These are phyloP conservation scores for Chaetoceros muelleri DNA, from an alignment of 108 stramenopile species.

Conservation along the genomic window DNA sequence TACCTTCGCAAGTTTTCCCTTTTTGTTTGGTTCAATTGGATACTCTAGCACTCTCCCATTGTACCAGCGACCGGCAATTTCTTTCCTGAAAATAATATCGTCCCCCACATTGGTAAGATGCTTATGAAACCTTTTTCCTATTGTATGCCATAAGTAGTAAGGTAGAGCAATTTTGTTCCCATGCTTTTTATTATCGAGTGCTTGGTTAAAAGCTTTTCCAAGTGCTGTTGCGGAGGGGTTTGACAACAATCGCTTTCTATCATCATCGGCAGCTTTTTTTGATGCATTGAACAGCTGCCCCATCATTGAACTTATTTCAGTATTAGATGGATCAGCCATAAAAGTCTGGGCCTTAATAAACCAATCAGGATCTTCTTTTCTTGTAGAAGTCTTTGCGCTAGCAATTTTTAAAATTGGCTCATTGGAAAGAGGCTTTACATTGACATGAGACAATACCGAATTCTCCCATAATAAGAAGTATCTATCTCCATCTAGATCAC, in stretches of 20 bases:
- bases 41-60: too few relatives aligned
- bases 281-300: constrained; percentile 18
- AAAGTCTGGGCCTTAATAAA: constrained; percentile 20
- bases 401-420: background rate
- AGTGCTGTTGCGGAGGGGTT: constrained; percentile 24
- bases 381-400: constrained; percentile 3
- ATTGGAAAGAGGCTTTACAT: constrained; percentile 13
- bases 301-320: constrained; percentile 8
- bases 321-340: constrained; percentile 11
- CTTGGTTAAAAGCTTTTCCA: constrained; percentile 25
- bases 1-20: too few relatives aligned
- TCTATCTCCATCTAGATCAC: constrained; percentile 52
- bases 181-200: constrained; percentile 32
- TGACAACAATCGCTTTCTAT: background rate
- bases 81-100: too few relatives aligned
- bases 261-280: constrained; percentile 10
- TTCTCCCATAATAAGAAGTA: constrained; percentile 46
- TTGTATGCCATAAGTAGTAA: constrained; percentile 4
- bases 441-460: constrained; percentile 13
- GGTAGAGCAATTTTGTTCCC: constrained; percentile 22
- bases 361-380: constrained; percentile 13
- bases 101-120: too few relatives aligned
- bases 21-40: too few relatives aligned
- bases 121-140: constrained; percentile 8
- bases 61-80: too few relatives aligned